Base-by-base conservation (phyloP, 352 stramenopile species). In the Peronospora destructor region DNA sequence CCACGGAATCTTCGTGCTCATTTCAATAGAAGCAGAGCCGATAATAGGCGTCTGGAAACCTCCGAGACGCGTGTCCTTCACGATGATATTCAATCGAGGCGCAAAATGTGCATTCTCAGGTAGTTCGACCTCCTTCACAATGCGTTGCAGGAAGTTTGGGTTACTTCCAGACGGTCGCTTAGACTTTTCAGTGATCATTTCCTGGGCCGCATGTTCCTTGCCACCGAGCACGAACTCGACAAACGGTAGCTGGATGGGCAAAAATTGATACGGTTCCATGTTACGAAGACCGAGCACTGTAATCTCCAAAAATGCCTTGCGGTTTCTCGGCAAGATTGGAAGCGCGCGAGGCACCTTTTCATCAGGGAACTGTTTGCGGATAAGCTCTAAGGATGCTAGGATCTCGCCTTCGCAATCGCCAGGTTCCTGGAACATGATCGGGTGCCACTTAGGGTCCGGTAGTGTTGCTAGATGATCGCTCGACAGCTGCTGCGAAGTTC, bases 71-170 rank as follows among this genome's bases (percentile, higher is more conserved):
- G 82, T 92, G 55, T 96, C 87, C 45, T 91, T 85, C 9, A 95
- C 85, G 36, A 91, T 89, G 36, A 95, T 87, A 44, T 95, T 94
- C 16, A 97, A 54, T 2, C 84, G 84, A 21, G 88, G 85, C 0
- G 88, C 71, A 51, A 95, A 97, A 28, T 93, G 71, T 3, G 84
- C 73, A 45, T 97, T 87, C 16, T 87, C 78, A 0, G 88, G 88
- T n/a, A 97, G 45, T 16, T 89, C 65, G 0, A 97, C 68, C 45
- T 84, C 68, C 44, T 95, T 92, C 28, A 95, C 69, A 38, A 97
- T 94, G 29, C 82, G 84, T 49, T 95, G 77, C 12, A 95, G 53
- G 52, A 91, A 96, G 56, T 97, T 97, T 7, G 88, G 85, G 43
- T 97, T 90, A 16, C 53, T 74, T 17, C 76, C 81, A 0, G 72